phyloP scores from a whole-genome alignment of 2,329 filamentous ascomycete species.

The Aphanoascus verrucosus region DNA sequence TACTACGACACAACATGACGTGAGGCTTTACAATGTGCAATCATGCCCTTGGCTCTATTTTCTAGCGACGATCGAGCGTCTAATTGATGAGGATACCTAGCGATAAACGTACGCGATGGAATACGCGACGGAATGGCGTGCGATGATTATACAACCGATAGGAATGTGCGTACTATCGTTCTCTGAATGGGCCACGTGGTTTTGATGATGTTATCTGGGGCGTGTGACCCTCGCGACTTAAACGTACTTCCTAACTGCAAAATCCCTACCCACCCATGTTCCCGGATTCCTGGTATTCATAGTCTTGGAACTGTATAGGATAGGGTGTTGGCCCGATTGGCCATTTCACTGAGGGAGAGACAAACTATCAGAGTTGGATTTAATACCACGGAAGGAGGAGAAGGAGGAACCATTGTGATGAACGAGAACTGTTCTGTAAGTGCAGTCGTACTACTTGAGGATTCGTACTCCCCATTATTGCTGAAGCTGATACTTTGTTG shows the following conservation, averaged over 20 bases:
- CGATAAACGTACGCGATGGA: too few relatives aligned
- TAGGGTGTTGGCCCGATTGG: slow-evolving; percentile 39
- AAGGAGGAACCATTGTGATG: slow-evolving; percentile 28
- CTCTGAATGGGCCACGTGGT: slow-evolving; percentile 19
- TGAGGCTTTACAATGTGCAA: too few relatives aligned
- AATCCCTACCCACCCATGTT: background rate
- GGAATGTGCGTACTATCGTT: too few relatives aligned
- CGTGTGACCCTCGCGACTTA: background rate
- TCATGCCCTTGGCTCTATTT: too few relatives aligned
- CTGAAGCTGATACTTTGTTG: slow-evolving; percentile 1
- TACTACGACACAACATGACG: background rate
- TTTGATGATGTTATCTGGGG: slow-evolving; percentile 9
- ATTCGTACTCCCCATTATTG: too few relatives aligned
- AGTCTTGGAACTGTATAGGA: slow-evolving; percentile 26
- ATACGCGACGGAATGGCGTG: too few relatives aligned
- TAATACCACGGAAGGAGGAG: slow-evolving; percentile 21
- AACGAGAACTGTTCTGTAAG: slow-evolving; percentile 39
- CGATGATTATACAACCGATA: too few relatives aligned
- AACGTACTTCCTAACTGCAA: background rate
- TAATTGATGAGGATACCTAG: too few relatives aligned
- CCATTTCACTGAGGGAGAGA: slow-evolving; percentile 33
- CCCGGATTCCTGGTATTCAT: slow-evolving; percentile 14
- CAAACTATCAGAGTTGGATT: slow-evolving; percentile 20
- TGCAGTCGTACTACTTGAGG: slow-evolving; percentile 3
- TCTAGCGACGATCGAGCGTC: too few relatives aligned